These are phyloP conservation scores for Penicillium ochrochloron DNA, from an alignment of 495 filamentous ascomycete genomes.

Conservation along the genomic window DNA sequence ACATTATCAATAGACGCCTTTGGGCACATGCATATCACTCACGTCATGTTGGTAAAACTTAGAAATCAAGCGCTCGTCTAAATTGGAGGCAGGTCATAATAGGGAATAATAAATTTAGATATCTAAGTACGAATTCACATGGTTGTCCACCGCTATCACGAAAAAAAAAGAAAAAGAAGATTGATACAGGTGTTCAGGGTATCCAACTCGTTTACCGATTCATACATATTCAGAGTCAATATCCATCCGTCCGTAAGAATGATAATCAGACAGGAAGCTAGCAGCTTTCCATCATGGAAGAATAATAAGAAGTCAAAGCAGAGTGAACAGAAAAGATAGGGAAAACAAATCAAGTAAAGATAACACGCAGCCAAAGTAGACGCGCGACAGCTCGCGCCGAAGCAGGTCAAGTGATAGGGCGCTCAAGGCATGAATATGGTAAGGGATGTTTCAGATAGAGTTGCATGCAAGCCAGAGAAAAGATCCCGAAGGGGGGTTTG, in stretches of 20 bases:
- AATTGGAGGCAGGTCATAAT: background rate
- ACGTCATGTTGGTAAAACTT: too few relatives aligned
- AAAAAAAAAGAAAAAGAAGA: background rate
- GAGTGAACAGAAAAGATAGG: background rate
- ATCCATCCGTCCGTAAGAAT: slow-evolving; percentile 12
- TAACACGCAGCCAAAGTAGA: background rate
- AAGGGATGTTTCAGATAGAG: background rate
- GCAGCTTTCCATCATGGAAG: background rate
- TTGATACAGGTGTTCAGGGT: slow-evolving; percentile 22
- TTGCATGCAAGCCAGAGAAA: background rate
- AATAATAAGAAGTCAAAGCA: slow-evolving; percentile 7
- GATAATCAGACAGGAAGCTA: slow-evolving; percentile 11
- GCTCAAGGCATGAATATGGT: background rate
- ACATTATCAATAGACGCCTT: background rate
- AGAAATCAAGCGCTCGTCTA: background rate
- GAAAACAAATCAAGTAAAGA: slow-evolving; percentile 3
- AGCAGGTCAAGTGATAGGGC: background rate
- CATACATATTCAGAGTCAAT: slow-evolving; percentile 16
- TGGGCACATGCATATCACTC: background rate
- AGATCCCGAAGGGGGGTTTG: background rate
- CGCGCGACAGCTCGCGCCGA: background rate
- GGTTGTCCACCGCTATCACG: slow-evolving; percentile 9
- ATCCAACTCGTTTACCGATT: slow-evolving; percentile 27
- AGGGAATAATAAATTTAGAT: slow-evolving; percentile 13
- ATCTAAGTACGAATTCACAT: slow-evolving; percentile 16